Base-by-base conservation (phyloP, 805 yeast genomes). In the Martiniozyma abietophila region DNA sequence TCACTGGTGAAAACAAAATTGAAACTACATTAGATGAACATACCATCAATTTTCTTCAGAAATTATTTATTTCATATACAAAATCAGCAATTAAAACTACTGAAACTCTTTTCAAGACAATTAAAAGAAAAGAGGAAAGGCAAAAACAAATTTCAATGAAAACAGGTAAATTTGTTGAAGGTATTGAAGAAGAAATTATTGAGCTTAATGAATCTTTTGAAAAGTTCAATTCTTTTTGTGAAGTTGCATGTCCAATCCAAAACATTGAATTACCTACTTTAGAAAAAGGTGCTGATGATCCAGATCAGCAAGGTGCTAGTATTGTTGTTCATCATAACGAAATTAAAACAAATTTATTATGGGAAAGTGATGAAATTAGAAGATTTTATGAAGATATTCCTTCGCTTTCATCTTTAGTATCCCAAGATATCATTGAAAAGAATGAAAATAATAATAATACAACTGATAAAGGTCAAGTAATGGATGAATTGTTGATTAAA, bases 311-410 rank as follows among this genome's bases (percentile, higher is more conserved):
- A 15, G n/a, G n/a, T n/a, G n/a, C n/a, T n/a, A 24, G 9, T 29
- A 32, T 14, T 15, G 12, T 31, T 15, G 12, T 22, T 22, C 15
- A 8, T 5, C 27, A 26, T 9, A 26, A n/a, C 20, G 32, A 28
- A 34, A 28, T 9, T 17, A 34, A 12, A 29, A 17, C 14, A 48
- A 35, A 20, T 29, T 38, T 20, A 18, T 43, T 68, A 2, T 84
- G 94, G 94, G 81, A 72, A 25, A 75, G 67, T 36, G 73, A 73
- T 12, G 78, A 75, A 20, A 75, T 71, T n/a, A 66, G 68, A 40
- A 64, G 61, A 40, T 86, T 84, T 49, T 81, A 83, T 50, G 73
- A 70, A 20, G 64, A 58, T 1, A 54, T 76, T 14, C 77, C 81
- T 0, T 58, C 56, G 11, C 44, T 68, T 8, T 54, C 58, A 4